These are phyloP conservation scores for Penicillium sumatraense DNA, from an alignment of 2,329 filamentous ascomycete species.

Conservation along the genomic window DNA sequence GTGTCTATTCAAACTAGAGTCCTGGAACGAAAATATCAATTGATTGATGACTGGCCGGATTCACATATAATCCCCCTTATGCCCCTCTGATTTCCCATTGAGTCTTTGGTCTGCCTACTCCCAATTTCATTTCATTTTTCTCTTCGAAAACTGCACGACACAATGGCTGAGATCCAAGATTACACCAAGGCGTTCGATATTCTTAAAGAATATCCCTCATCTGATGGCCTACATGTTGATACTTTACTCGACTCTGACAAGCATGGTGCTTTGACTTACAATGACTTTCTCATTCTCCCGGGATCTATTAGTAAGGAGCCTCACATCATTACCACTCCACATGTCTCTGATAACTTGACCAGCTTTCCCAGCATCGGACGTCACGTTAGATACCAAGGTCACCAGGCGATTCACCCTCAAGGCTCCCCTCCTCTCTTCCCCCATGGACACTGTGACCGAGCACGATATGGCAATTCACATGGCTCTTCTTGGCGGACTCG, in stretches of 20 bases:
- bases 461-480: slow-evolving; percentile 99
- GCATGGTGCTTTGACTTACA: slow-evolving; percentile 95
- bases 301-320: slow-evolving; percentile 79
- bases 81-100: background rate
- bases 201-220: slow-evolving; percentile 76
- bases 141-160: slow-evolving; percentile 12
- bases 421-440: slow-evolving; percentile 94
- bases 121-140: background rate
- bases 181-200: slow-evolving; percentile 76
- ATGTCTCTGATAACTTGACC: slow-evolving; percentile 18
- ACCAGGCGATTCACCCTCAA: slow-evolving; percentile 96
- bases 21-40: too few species aligned
- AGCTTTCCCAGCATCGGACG: slow-evolving; percentile 89
- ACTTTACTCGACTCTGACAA: slow-evolving; percentile 88
- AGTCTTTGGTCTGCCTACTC: background rate
- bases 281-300: slow-evolving; percentile 95
- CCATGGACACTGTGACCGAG: slow-evolving; percentile 99
- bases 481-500: slow-evolving; percentile 58
- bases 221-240: slow-evolving; percentile 85
- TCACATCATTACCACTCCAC: slow-evolving; percentile 19
- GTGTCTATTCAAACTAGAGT: too few species aligned
- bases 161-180: slow-evolving; percentile 67
- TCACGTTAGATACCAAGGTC: slow-evolving; percentile 84
- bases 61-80: background rate
- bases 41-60: background rate